Conservation (phyloP, 2,329 filamentous ascomycete species). For the Exserohilum rostratum region DNA sequence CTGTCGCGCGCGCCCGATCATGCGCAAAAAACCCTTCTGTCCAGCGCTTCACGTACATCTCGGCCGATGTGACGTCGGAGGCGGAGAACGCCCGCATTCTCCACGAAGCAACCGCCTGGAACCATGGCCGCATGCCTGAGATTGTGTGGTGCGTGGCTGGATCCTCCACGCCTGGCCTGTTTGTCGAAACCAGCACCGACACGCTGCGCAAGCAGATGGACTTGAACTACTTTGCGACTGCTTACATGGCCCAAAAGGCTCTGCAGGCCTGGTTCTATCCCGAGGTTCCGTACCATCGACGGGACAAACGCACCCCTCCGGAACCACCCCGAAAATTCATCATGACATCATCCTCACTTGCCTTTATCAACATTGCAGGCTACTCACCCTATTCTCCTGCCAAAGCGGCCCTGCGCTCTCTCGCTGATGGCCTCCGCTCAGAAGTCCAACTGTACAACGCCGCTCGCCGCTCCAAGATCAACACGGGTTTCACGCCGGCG, state of each 20-base stretch:
- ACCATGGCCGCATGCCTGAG: constrained; percentile 74
- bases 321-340: constrained; percentile 73
- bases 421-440: constrained; percentile 82
- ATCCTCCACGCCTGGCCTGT: constrained; percentile 73
- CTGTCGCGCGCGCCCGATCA: constrained; percentile 70
- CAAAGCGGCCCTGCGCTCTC: constrained; percentile 82
- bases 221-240: constrained; percentile 85
- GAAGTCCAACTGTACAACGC: constrained; percentile 87
- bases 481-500: constrained; percentile 42
- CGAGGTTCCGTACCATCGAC: constrained; percentile 46
- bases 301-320: constrained; percentile 19
- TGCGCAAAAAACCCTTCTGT: constrained; percentile 67
- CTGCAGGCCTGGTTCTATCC: constrained; percentile 73
- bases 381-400: constrained; percentile 83
- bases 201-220: constrained; percentile 82
- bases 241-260: constrained; percentile 83
- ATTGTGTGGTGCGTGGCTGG: constrained; percentile 93
- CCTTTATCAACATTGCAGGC: constrained; percentile 78
- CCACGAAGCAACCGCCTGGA: constrained; percentile 77
- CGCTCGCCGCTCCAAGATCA: constrained; percentile 51
- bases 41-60: constrained; percentile 84
- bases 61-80: constrained; percentile 77
- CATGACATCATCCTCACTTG: constrained; percentile 79
- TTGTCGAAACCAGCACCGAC: constrained; percentile 73
- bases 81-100: constrained; percentile 74